Conservation (phyloP, 352 stramenopile species). For the Phytophthora meadii region DNA sequence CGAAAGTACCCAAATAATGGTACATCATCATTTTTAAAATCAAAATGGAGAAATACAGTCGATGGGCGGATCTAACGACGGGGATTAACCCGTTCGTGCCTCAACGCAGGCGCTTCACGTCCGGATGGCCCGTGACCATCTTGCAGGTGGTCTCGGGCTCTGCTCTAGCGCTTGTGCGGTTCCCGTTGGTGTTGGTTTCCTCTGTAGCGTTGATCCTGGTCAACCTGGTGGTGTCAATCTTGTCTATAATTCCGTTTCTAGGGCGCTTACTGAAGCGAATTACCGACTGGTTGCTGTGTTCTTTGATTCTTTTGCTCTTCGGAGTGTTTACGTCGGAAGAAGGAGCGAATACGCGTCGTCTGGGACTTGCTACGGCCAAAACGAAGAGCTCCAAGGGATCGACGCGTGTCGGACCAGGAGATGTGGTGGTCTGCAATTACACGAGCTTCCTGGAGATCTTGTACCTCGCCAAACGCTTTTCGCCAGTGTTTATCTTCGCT, state of each 20-base stretch:
- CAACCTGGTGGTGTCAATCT: slow-evolving; percentile 61
- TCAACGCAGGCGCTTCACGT: slow-evolving; percentile 65
- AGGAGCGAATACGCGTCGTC: slow-evolving; percentile 70
- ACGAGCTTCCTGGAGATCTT: slow-evolving; percentile 84
- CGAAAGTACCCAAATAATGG: slow-evolving; percentile 2
- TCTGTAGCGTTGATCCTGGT: slow-evolving; percentile 48
- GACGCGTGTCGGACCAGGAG: slow-evolving; percentile 49
- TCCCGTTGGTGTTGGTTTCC: slow-evolving; percentile 57
- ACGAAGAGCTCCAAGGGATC: slow-evolving; percentile 24
- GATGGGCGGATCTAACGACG: slow-evolving; percentile 86
- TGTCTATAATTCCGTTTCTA: slow-evolving; percentile 70
- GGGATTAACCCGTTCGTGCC: slow-evolving; percentile 90
- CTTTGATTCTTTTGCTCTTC: slow-evolving; percentile 67
- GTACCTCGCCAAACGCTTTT: slow-evolving; percentile 81
- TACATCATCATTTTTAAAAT: background rate
- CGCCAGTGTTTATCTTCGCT: slow-evolving; percentile 78
- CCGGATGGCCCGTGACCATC: slow-evolving; percentile 43
- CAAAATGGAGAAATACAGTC: slow-evolving; percentile 89
- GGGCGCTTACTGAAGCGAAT: slow-evolving; percentile 73
- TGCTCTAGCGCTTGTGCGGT: slow-evolving; percentile 55
- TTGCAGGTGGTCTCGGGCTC: slow-evolving; percentile 56
- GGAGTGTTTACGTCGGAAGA: slow-evolving; percentile 77
- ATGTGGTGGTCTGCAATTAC: slow-evolving; percentile 86
- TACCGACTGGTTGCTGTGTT: slow-evolving; percentile 77
- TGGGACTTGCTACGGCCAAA: slow-evolving; percentile 67